Evolutionary conservation across 495 filamentous ascomycete genomes (phyloP), one percentile per base, ranked within the genome.

Genomic region (Hypoxylon fragiforme): DNA sequence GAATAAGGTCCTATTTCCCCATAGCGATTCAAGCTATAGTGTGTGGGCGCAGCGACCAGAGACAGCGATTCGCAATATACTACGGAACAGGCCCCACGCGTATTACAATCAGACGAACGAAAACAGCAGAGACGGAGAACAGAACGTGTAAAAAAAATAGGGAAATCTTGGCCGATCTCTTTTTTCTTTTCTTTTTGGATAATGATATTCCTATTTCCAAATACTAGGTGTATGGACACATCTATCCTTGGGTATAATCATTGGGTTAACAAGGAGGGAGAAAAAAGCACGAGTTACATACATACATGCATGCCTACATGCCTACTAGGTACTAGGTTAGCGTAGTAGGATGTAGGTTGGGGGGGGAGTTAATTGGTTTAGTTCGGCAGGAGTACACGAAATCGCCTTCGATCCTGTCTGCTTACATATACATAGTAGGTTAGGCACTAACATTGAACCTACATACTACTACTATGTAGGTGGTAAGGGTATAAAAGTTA

Each of bases 1-100:
- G 6, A 94, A 94, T 63, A 72, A 78, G 42, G 79, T 89, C 3
- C 56, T 95, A 8, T 90, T 80, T 73, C 87, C 87, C 0, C 72
- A 89, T 34, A 87, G 84, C 64, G 67, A 71, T 19, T 68, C 69
- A 31, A 80, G 79, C 22, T 87, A 78, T 53, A 68, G 70, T 5
- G 72, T 72, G 2, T 94, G 89, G 88, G 77, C 74, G 63, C 64
- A 70, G 15, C 82, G 81, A 44, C 80, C 75, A 43, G 76, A 85
- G 48, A 72, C 55, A 4, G 64, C 58, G 18, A 73, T 79, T 37
- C 70, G 69, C n/a, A 67, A 69, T 24, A 66, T 70, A 1, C 57
- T 79, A 15, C 35, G 36, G 18, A 65, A 70, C 47, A 70, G 77
- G 59, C 69, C 76, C 11, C 57, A 71, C 31, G 55, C 62, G 12